Base-by-base conservation (phyloP, 1,139 yeast genomes). In the Geotrichum reessii region DNA sequence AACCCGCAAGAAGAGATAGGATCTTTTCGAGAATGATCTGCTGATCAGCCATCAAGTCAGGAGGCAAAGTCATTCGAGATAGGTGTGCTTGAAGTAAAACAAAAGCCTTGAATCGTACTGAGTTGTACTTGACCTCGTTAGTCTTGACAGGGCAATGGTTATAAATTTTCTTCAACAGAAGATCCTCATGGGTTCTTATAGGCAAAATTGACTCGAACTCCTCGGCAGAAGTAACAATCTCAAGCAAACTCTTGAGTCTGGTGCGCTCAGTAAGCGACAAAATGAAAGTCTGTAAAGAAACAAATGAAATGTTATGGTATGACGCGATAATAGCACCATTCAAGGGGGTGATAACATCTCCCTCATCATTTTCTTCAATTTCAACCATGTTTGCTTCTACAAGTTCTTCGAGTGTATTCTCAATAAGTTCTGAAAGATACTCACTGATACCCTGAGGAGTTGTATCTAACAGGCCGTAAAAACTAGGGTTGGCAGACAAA, bases 341-440 rank as follows among this genome's bases (percentile, higher is more conserved):
- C 59, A 82, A 69, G 1, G 96, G 87, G 0, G 73, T 58, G 5
- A 92, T 76, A 7, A 73, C 77, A 17, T 78, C 81, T 2, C 71
- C 77, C 1, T 71, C 79, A 0, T 74, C 76, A 8, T 73, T 77
- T 28, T 76, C 79, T 42, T 78, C 81, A 2, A 85, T 64, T 62
- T 87, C 93, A 52, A 93, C 77, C 63, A 92, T 69, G 48, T 82
- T 83, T 1, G 83, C 80, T 2, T 82, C 83, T 1, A 74, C 75
- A 55, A 95, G 75, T 28, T 88, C 95, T 27, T 78, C 78, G 63
- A 93, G 70, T 0, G 90, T 78, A n/a, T 74, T 76, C 67, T 93
- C 98, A 27, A 93, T 86, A 40, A 90, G 69, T 55, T 90, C 97
- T 0, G 98, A 91, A 55, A 93, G 74, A 70, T 79, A 90, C 59